A percentile compares a stretch with the other conserved stretches of the same genome.
Conservation (phyloP, 371 early-diverging fungal species). For the Apophysomyces sp. region DNA sequence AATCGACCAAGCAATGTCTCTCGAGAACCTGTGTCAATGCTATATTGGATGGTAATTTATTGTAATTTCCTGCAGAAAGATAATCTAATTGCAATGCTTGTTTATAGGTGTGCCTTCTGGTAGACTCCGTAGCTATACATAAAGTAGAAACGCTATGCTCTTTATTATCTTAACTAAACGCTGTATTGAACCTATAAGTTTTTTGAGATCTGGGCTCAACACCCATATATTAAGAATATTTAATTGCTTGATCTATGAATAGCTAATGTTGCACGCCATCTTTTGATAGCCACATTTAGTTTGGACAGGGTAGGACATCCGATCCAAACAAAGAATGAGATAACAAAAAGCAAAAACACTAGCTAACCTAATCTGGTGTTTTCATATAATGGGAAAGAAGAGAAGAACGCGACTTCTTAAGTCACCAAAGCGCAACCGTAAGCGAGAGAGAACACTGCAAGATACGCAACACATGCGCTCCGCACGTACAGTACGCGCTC, state of each 20-base stretch:
- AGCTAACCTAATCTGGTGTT: too few relatives aligned
- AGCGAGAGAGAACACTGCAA: too few relatives aligned
- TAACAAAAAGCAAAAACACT: too few relatives aligned
- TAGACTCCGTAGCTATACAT: not conserved
- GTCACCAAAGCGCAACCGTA: too few relatives aligned
- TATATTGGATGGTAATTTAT: constrained; percentile 95
- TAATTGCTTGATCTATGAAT: not conserved
- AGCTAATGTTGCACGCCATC: not conserved
- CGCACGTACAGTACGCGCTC: too few relatives aligned
- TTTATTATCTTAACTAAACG: not conserved
- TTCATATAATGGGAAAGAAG: too few relatives aligned
- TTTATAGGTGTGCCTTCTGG: constrained; percentile 22
- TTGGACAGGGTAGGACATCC: not conserved
- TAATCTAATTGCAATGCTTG: not conserved
- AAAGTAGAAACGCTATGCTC: not conserved
- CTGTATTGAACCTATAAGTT: not conserved
- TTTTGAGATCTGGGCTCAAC: too few relatives aligned
- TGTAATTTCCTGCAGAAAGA: not conserved
- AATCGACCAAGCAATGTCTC: constrained; percentile 91
- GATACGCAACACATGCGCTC: too few relatives aligned
- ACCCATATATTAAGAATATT: too few relatives aligned
- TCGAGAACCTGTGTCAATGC: constrained; percentile 95
- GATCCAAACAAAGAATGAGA: too few relatives aligned
- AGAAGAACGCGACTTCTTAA: too few relatives aligned
- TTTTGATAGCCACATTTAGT: too few relatives aligned